Evolutionary conservation across 148 eudicot genomes (phyloP), one percentile per base, ranked within the genome.

Genomic region (Camellia lanceoleosa): DNA sequence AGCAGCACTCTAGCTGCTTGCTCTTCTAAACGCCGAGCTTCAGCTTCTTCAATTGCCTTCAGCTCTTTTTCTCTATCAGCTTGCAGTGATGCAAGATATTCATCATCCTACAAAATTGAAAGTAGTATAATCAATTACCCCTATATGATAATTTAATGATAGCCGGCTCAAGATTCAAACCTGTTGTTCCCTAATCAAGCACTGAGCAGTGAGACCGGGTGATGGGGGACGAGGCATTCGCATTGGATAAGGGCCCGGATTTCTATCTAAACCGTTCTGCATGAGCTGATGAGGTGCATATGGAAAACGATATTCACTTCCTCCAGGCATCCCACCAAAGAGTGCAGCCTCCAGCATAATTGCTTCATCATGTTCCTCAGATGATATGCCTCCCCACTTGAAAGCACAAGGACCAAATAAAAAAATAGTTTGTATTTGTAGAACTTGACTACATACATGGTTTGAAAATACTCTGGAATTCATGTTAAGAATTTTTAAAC

Each of bases 11-110:
- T 86, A 76, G 90, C 94, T 7, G 87, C 88, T 60, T 85, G 85
- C 84, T 90, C 92, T 80, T 81, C 74, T 59, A 85, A 80, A 54
- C 62, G 80, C 56, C 59, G 86, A 76, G 77, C 73, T 77, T 88
- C 87, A 78, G 86, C 89, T 71, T 94, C 96, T 78, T 88, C 94
- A 75, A 85, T 81, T 5, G 90, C 90, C 85, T 82, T 92, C 87
- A 92, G 62, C 82, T 88, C 98, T 82, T 87, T 97, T 84, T 92
- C 97, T 82, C 93, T 90, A 81, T 94, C 98, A 87, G 99, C 97
- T 97, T 94, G 94, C 78, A 94, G 82, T 43, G 99, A 81, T 70
- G 98, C 99, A 88, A 91, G 86, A 86, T 91, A 97, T 80, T 94
- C 99, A 84, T 92, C 95, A 88, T 96, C 97, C 99, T 94, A 84